Evolutionary conservation across 192 early-diverging fungal species (phyloP), one percentile per base, ranked within the genome.

Genomic region (Martensiomyces pterosporus): DNA sequence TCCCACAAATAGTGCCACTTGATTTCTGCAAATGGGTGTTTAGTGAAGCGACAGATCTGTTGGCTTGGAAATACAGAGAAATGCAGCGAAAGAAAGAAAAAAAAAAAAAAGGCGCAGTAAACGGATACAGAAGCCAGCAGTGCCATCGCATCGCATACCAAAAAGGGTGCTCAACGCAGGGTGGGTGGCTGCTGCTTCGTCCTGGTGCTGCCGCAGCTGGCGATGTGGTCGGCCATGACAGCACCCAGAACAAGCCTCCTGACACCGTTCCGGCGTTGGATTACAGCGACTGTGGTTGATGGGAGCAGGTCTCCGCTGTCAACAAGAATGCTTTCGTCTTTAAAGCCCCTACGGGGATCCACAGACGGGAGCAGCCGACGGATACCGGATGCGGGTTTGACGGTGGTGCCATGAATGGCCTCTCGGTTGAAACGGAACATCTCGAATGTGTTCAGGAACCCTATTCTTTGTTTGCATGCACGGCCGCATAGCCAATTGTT

Each of bases 361-460:
- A 46, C 25, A 15, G 42, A 45, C 10, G 53, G 57, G 9, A 50
- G 27, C 41, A 73, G 51, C 4, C 69, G 62, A 15, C 58, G 53
- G 6, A 73, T 33, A 16, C 53, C 53, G 15, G 49, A 39, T 34
- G 69, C 69, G 32, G 69, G 63, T 3, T 39, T 57, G 9, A 58
- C 69, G 22, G 54, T 17, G 17, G 69, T 65, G 52, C 69, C 62
- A 1, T 13, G 14, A 21, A 73, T 32, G 5, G 52, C 44, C 54
- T 65, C 69, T 62, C 49, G 69, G 40, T 65, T 73, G 53, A 61
- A 73, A 21, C 69, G 62, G 15, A 73, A 65, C 62, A 65, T 54
- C 23, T 73, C 62, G 34, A 65, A 54, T 8, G 63, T 65, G 37
- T 73, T 73, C 21, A 73, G 52, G 19, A 65, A 73, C 14, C 69